Conservation (phyloP, 306 rosid genomes). For the Trichosanthes cucumerina region DNA sequence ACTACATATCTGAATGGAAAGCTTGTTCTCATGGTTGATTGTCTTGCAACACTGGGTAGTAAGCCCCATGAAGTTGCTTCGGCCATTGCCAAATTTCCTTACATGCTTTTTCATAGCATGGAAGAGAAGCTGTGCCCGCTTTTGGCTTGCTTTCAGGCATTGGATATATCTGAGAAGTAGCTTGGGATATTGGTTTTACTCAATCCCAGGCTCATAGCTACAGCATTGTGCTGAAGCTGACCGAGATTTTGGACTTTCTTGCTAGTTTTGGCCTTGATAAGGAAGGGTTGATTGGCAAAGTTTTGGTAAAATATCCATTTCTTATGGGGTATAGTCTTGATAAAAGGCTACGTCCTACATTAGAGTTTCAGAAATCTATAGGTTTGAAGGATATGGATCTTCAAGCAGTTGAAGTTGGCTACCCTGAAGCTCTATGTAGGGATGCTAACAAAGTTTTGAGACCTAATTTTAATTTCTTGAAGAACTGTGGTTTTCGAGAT, state of each 20-base stretch:
- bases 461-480: slow-evolving; percentile 46
- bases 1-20: slow-evolving; percentile 55
- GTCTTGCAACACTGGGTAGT: slow-evolving; percentile 55
- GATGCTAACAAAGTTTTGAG: slow-evolving; percentile 59
- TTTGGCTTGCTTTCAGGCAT: slow-evolving; percentile 70
- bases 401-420: slow-evolving; percentile 49
- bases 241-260: slow-evolving; percentile 53
- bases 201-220: slow-evolving; percentile 85
- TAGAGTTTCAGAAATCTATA: slow-evolving; percentile 47
- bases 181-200: slow-evolving; percentile 67
- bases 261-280: slow-evolving; percentile 52
- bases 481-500: slow-evolving; percentile 47
- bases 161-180: slow-evolving; percentile 64
- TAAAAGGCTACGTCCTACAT: slow-evolving; percentile 54
- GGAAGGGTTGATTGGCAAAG: slow-evolving; percentile 76
- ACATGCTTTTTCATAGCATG: slow-evolving; percentile 56
- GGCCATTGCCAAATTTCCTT: slow-evolving; percentile 68
- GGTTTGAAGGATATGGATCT: slow-evolving; percentile 53
- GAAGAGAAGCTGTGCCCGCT: slow-evolving; percentile 90
- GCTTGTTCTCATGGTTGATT: slow-evolving; percentile 66
- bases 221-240: slow-evolving; percentile 60
- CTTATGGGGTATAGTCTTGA: slow-evolving; percentile 73
- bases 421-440: slow-evolving; percentile 62
- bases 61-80: slow-evolving; percentile 61
- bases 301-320: slow-evolving; percentile 59